phyloP scores from a whole-genome alignment of 2,329 filamentous ascomycete genomes.

The Aspergillus proliferans region DNA sequence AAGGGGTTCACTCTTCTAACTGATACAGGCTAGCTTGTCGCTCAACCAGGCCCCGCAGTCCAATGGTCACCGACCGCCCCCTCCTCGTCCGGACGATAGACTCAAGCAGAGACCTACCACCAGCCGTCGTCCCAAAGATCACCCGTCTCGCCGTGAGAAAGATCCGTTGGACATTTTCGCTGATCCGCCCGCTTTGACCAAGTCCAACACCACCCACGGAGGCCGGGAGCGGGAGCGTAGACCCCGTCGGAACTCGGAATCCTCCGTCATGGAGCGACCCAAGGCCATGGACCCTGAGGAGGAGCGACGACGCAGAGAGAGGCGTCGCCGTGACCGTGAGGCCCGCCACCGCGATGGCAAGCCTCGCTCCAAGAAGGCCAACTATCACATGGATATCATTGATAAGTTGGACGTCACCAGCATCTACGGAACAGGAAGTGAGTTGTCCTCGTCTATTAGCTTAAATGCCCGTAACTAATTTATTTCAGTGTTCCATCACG shows the following conservation, averaged over 20 bases:
- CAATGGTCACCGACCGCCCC: conserved; percentile 31
- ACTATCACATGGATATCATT: conserved; percentile 68
- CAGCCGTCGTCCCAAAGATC: conserved; percentile 21
- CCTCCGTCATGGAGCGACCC: conserved; percentile 51
- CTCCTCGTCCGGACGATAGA: conserved; percentile 31
- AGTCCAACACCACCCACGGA: conserved; percentile 20
- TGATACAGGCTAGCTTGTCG: conserved; percentile 33
- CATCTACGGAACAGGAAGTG: conserved; percentile 87
- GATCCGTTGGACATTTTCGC: conserved; percentile 45
- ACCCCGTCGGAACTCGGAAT: conserved; percentile 58
- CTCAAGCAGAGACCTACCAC: conserved; percentile 17
- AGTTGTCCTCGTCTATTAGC: conserved; percentile 34
- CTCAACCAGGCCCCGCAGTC: conserved; percentile 28
- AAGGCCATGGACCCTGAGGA: conserved; percentile 45
- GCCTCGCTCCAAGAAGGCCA: conserved; percentile 32
- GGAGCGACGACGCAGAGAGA: conserved; percentile 45
- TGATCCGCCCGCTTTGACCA: conserved; percentile 32
- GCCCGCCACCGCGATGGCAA: conserved; percentile 35
- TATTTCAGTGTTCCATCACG: conserved; percentile 81
- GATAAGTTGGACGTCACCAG: conserved; percentile 95
- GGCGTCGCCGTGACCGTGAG: conserved; percentile 47
- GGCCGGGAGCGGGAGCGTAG: conserved; percentile 33
- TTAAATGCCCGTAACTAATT: neutral
- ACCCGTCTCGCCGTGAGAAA: conserved; percentile 21
- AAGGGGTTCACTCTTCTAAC: conserved; percentile 5